These are phyloP conservation scores for Backusella westeae DNA, from an alignment of 192 early-diverging fungal genomes.

Conservation along the genomic window DNA sequence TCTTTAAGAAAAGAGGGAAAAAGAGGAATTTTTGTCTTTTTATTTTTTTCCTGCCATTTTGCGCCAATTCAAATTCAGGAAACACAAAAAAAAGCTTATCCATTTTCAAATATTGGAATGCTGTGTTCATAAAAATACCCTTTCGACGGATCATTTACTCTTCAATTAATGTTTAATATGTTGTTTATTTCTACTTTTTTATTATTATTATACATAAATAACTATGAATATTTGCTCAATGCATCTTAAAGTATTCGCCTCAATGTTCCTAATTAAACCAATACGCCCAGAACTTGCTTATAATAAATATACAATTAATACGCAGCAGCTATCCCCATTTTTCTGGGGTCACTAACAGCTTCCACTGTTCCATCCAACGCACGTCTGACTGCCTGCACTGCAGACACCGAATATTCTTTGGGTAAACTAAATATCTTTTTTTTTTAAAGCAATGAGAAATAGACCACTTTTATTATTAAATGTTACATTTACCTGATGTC, in stretches of 20 bases:
- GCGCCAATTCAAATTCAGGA: background rate
- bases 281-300: no score
- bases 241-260: no score
- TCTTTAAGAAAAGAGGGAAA: background rate
- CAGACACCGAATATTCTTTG: conserved; percentile 15
- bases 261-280: no score
- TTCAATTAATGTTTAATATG: no score
- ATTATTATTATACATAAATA: no score
- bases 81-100: background rate
- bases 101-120: background rate
- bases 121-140: no score
- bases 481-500: conserved; percentile 29
- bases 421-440: background rate
- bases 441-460: background rate
- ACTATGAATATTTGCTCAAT: no score
- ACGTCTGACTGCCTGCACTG: conserved; percentile 27
- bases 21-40: background rate
- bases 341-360: conserved; percentile 32
- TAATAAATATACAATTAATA: conserved; percentile 16
- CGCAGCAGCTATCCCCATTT: conserved; percentile 25
- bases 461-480: background rate
- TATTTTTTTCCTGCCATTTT: background rate
- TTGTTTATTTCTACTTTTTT: background rate
- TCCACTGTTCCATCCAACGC: conserved; percentile 17
- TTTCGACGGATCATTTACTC: no score